Base-by-base conservation (phyloP, 2,329 filamentous ascomycete genomes). In the Hawksworthiomyces lignivorus region DNA sequence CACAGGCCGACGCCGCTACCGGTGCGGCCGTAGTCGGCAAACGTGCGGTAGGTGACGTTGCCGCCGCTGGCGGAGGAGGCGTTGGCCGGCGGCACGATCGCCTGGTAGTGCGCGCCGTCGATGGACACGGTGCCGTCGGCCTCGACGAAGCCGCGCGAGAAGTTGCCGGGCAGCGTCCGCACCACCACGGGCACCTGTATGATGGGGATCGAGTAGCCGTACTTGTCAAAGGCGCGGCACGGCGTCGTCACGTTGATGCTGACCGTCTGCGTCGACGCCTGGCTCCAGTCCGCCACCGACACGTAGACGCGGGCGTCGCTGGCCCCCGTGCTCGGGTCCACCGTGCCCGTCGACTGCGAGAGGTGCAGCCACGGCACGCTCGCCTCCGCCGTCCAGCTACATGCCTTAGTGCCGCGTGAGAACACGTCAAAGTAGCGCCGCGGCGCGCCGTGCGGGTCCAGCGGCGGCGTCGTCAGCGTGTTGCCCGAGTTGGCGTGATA, bases 401-500 rank as follows among this genome's bases (percentile, higher is more conserved):
- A 75, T 7, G 63, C 60, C 3, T 64, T 58, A 1, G 68, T 70
- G 12, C 80, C 79, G 4, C 77, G 70, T 7, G 69, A 71, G 51
- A 76, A 84, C 21, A 84, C 62, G 18, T 84, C 80, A 40, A 84
- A 74, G 66, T 73, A 83, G 29, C 78, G 68, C 0, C 63, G 67
- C 1, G 57, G 52, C 0, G 70, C 66, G 2, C 77, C 75, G 43
- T 80, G 82, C 0, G 70, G 73, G 46, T 76, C 77, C 44, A 84
- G 64, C 0, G 71, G 62, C 8, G 73, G 73, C 4, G 81, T 61
- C 5, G 45, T 27, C 4, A 83, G 63, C 3, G 63, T 69, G 47
- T 70, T 69, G 32, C 64, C 69, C 5, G 71, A 68, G 53, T 74
- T 78, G 51, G 54, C 17, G 59, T 82, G 80, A 58, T 68, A 82